These are phyloP conservation scores for Mikania micrantha DNA, from an alignment of 129 eudicot genomes.

Conservation along the genomic window DNA sequence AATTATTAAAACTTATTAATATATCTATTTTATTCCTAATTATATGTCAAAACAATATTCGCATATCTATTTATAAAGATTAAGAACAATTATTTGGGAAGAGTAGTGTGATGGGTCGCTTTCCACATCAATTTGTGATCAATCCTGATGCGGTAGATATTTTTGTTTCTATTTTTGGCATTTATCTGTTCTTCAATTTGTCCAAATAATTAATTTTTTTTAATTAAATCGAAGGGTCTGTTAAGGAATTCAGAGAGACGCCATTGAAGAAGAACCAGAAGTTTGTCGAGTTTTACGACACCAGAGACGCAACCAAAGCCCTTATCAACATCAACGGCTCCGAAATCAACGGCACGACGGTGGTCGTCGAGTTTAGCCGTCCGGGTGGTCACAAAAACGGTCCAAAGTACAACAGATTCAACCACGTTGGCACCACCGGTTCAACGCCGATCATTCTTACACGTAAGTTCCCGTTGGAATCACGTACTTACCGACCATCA, in stretches of 20 bases:
- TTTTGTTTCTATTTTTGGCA: slow-evolving; percentile 25
- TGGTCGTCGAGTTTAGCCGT: slow-evolving; percentile 66
- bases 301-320: slow-evolving; percentile 62
- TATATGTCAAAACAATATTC: neutral
- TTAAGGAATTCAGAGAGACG: slow-evolving; percentile 78
- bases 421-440: neutral
- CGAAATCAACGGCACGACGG: slow-evolving; percentile 44
- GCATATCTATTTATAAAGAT: neutral
- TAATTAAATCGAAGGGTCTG: slow-evolving; percentile 36
- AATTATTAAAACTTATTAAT: no score
- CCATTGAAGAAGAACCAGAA: slow-evolving; percentile 62
- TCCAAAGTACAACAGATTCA: neutral
- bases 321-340: slow-evolving; percentile 46
- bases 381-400: slow-evolving; percentile 52
- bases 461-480: neutral
- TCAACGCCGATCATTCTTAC: neutral
- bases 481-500: slow-evolving; percentile 7
- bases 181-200: slow-evolving; percentile 23
- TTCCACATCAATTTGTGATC: slow-evolving; percentile 25
- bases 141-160: slow-evolving; percentile 27
- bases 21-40: no score
- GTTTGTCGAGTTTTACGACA: slow-evolving; percentile 83
- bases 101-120: slow-evolving; percentile 32
- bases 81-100: neutral
- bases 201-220: neutral